Evolutionary conservation across 257 asterid species (phyloP).

Genomic region (Nicotiana attenuata): DNA sequence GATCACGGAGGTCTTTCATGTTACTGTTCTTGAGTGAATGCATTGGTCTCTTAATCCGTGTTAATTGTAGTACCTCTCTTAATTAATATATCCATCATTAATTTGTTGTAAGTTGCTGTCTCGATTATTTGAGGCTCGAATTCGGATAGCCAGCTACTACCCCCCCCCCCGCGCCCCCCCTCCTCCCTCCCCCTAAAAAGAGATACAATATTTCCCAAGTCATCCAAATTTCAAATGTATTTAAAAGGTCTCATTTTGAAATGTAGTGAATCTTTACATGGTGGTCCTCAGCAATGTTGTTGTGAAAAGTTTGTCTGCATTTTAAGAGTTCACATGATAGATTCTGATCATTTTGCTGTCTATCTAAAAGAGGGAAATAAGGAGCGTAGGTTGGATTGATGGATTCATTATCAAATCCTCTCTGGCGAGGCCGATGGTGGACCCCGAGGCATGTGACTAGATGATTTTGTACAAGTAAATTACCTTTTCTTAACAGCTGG

Average conservation of each 20-base stretch:
- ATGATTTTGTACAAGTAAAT: background rate
- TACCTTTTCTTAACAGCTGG: background rate
- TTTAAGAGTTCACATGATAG: background rate
- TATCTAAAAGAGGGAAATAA: background rate
- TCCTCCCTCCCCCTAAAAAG: background rate
- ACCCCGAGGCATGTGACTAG: background rate
- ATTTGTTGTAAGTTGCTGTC: slow-evolving; percentile 1
- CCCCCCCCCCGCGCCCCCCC: background rate
- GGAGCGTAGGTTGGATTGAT: background rate
- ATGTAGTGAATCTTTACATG: background rate
- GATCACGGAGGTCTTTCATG: slow-evolving; percentile 9
- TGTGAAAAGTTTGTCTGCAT: background rate
- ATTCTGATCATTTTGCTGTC: background rate
- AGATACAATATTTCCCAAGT: background rate
- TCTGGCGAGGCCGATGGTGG: background rate
- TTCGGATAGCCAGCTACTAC: background rate
- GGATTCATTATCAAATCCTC: background rate
- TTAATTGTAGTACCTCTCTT: background rate
- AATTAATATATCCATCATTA: background rate
- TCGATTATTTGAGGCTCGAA: background rate
- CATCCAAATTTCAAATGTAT: background rate
- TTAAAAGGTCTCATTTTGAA: background rate
- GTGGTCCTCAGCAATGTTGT: background rate
- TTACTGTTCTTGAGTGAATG: background rate
- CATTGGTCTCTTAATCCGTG: background rate